phyloP scores from a whole-genome alignment of 2,329 filamentous ascomycete genomes.

The Cladosporium sp. region DNA sequence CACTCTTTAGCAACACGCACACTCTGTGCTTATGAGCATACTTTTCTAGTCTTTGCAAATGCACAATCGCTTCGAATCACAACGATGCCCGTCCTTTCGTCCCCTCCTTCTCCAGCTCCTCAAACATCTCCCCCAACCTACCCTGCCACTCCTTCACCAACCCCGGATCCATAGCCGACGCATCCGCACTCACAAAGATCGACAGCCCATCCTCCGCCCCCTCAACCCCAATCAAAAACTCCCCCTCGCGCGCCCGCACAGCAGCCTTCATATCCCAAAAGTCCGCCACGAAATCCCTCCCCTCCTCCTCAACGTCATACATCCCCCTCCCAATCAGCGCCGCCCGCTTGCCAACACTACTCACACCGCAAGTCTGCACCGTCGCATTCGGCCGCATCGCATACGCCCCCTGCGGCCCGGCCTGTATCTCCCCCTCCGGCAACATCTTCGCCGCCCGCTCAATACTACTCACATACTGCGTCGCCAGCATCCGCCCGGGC shows the following conservation, averaged over 20 bases:
- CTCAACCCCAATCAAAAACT: conserved; percentile 40
- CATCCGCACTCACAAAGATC: conserved; percentile 39
- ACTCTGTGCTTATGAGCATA: too few relatives aligned
- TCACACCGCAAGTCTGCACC: conserved; percentile 41
- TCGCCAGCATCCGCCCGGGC: conserved; percentile 37
- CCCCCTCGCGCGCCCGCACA: conserved; percentile 40
- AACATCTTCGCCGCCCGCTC: conserved; percentile 34
- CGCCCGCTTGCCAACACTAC: conserved; percentile 35
- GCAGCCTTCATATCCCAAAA: conserved; percentile 32
- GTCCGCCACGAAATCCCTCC: conserved; percentile 36
- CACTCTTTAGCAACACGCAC: neutral
- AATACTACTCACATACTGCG: conserved; percentile 36
- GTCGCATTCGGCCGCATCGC: conserved; percentile 26
- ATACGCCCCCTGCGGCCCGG: conserved; percentile 35
- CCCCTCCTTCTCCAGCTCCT: conserved; percentile 14
- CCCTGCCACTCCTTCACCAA: conserved; percentile 24
- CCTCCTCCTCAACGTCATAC: conserved; percentile 17
- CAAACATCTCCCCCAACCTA: conserved; percentile 20
- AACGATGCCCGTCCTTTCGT: neutral
- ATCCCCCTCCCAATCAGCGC: conserved; percentile 21
- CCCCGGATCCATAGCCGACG: conserved; percentile 24
- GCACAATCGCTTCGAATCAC: neutral
- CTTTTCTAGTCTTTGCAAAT: too few relatives aligned
- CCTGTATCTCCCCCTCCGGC: conserved; percentile 21
- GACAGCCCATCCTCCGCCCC: conserved; percentile 32